Base-by-base conservation (phyloP, 176 grass and related monocot genomes). In the Cenchrus fungigraminus region DNA sequence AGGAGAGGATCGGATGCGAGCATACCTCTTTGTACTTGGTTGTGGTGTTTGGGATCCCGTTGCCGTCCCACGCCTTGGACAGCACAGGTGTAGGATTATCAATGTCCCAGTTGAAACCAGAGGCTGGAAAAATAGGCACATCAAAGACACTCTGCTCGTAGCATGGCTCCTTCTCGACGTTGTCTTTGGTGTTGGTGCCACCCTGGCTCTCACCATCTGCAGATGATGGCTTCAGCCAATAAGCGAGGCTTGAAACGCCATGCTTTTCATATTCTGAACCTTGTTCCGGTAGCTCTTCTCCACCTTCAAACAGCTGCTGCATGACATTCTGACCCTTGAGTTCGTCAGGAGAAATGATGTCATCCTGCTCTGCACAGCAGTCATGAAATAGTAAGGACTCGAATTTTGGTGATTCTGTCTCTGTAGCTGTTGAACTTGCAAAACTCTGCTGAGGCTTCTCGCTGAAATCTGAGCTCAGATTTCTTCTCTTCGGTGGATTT, bases 11-110 rank as follows among this genome's bases (percentile, higher is more conserved):
- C 1, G 20, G 40, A 86, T 65, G 43, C 73, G 54, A 16, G 46
- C 10, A 49, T 86, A 98, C 96, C 96, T 98, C 96, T 20, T 95
- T 94, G 17, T 98, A 98, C 37, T 95, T 98, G 5, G 87, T 92
- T 2, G 91, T 95, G 32, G 96, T 85, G 68, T 95, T 98, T 5
- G 96, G 96, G 73, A 98, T 98, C 4, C 96, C 93, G 56, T 93
- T 98, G 19, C 87, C 80, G n/a, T 83, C 91, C 83, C 93, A 95
- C 0, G 50, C 52, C 81, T 88, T 90, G 1, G 78, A 63, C n/a
- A 87, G 28, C 12, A 81, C 62, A 70, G 79, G 85, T 68, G 87
- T 87, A 22, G 79, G 75, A 3, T 78, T 70, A 6, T 87, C 83
- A 22, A 32, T 9, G 64, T 80, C 78, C 93, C 87, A 95, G 13